Percentiles rank a stretch among this genome's conserved stretches.
Conservation (phyloP, 164 flowering plant species). For the Taxillus chinensis region DNA sequence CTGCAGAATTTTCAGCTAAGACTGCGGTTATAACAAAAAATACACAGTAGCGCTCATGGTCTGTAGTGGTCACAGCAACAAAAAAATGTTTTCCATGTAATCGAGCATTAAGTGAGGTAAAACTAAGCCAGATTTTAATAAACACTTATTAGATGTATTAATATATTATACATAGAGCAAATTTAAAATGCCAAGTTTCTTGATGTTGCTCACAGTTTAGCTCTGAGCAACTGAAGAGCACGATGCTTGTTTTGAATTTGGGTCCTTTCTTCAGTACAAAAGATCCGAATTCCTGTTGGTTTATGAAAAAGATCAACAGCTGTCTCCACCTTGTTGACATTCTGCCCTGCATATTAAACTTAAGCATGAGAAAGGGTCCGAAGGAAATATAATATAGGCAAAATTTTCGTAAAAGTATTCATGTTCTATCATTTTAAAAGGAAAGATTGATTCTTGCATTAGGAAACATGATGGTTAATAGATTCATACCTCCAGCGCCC, state of each 20-base stretch:
- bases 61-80: no score
- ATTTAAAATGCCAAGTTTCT: background rate
- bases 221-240: conserved; percentile 83
- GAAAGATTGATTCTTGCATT: background rate
- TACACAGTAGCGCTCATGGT: no score
- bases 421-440: background rate
- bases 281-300: conserved; percentile 96
- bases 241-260: conserved; percentile 72
- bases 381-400: background rate
- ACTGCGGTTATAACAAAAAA: no score
- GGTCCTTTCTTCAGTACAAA: conserved; percentile 95
- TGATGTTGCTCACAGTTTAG: conserved; percentile 66
- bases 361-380: conserved; percentile 4
- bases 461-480: background rate
- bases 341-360: conserved; percentile 70
- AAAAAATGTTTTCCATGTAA: background rate
- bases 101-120: background rate
- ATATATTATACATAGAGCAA: background rate
- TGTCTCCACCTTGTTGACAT: conserved; percentile 99
- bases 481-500: conserved; percentile 91
- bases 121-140: background rate
- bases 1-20: no score
- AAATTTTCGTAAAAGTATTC: background rate
- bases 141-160: background rate
- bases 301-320: conserved; percentile 93